A percentile compares a stretch with the other conserved stretches of the same genome.
Conservation (phyloP, 306 rosid genomes). For the Myrica gale region DNA sequence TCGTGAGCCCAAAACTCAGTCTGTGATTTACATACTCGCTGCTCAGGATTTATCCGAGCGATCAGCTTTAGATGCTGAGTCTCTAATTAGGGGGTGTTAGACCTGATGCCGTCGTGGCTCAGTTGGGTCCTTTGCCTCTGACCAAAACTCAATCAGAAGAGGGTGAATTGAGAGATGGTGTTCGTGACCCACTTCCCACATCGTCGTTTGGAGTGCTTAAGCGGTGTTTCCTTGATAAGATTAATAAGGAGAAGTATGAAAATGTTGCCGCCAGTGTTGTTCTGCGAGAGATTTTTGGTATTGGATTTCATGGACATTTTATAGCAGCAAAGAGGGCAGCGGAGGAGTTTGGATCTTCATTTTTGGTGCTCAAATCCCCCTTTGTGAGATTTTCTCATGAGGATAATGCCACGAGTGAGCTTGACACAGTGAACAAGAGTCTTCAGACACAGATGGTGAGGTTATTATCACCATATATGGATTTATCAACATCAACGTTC, state of each 20-base stretch:
- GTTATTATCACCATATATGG: constrained; percentile 42
- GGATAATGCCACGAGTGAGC: constrained; percentile 31
- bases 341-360: constrained; percentile 54
- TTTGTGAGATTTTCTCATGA: constrained; percentile 28
- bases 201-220: constrained; percentile 62
- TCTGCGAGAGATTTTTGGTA: constrained; percentile 65
- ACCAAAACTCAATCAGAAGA: constrained; percentile 38
- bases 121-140: constrained; percentile 38
- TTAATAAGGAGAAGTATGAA: constrained; percentile 62
- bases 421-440: constrained; percentile 33
- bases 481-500: constrained; percentile 23
- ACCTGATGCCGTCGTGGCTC: constrained; percentile 77
- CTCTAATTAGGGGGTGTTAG: constrained; percentile 51
- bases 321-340: constrained; percentile 69
- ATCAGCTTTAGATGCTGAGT: constrained; percentile 53
- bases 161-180: constrained; percentile 23
- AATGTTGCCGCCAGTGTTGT: constrained; percentile 54
- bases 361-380: constrained; percentile 54
- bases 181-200: constrained; percentile 48
- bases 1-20: constrained; percentile 49
- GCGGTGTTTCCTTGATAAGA: constrained; percentile 61
- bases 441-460: constrained; percentile 39
- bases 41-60: constrained; percentile 60
- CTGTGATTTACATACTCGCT: constrained; percentile 65
- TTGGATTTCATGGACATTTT: constrained; percentile 63